These are phyloP conservation scores for Candida sanyiensis DNA, from an alignment of 805 yeast genomes.

Conservation along the genomic window DNA sequence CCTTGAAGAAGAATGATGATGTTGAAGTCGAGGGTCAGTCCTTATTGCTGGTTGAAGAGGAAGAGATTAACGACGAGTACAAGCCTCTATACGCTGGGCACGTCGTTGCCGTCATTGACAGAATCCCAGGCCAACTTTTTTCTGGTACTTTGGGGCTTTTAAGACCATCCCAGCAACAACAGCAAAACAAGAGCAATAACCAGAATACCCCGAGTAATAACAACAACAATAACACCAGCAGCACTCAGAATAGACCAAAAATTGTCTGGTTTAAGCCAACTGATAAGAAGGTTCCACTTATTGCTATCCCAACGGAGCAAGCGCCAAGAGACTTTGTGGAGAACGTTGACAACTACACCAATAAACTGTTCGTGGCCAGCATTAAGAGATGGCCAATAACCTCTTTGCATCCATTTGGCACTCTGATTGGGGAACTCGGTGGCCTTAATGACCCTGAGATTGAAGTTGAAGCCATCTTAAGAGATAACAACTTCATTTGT, in stretches of 20 bases:
- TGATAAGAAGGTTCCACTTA: constrained; percentile 93
- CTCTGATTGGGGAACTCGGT: constrained; percentile 82
- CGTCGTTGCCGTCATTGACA: constrained; percentile 94
- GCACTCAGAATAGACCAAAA: constrained; percentile 65
- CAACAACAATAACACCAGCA: constrained; percentile 20
- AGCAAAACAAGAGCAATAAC: constrained; percentile 12
- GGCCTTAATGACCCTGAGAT: constrained; percentile 68
- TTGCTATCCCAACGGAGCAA: constrained; percentile 97
- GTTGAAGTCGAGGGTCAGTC: constrained; percentile 99
- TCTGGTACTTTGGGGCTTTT: constrained; percentile 90
- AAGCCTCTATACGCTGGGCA: constrained; percentile 97
- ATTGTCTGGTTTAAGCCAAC: constrained; percentile 99
- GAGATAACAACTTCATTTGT: constrained; percentile 79
- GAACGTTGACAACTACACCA: constrained; percentile 75
- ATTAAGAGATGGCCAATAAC: constrained; percentile 99
- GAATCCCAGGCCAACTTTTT: constrained; percentile 94
- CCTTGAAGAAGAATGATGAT: constrained; percentile 96
- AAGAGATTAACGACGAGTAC: constrained; percentile 85
- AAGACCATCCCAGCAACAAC: constrained; percentile 86
- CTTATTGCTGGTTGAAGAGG: constrained; percentile 85
- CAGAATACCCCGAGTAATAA: constrained; percentile 15
- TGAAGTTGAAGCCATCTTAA: constrained; percentile 80
- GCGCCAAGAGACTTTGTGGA: constrained; percentile 95
- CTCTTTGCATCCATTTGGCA: constrained; percentile 96
- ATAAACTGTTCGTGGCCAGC: constrained; percentile 85